Conservation (phyloP, 805 yeast species). For the Danielia oregonensis region DNA sequence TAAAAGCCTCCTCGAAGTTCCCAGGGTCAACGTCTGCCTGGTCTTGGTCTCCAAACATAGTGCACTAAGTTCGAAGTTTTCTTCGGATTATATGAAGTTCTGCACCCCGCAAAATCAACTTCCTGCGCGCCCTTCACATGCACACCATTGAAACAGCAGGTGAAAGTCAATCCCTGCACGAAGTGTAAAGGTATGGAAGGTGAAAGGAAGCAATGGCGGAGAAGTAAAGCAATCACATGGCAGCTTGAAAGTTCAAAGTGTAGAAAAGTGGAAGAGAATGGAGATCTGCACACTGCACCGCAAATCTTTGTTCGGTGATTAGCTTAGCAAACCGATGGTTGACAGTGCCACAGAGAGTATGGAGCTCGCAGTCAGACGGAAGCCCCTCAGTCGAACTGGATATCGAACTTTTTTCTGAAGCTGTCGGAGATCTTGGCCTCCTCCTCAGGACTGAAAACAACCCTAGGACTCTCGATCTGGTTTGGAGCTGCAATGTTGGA, state of each 20-base stretch:
- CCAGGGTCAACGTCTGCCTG: background rate
- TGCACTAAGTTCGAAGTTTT: background rate
- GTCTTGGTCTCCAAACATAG: background rate
- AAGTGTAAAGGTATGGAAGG: too few relatives aligned
- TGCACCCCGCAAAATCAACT: background rate
- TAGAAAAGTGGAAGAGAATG: too few relatives aligned
- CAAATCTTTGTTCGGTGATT: too few relatives aligned
- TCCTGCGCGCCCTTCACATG: background rate
- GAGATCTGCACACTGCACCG: too few relatives aligned
- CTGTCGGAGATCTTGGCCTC: background rate
- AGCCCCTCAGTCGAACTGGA: too few relatives aligned
- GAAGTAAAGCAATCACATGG: too few relatives aligned
- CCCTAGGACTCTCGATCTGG: background rate
- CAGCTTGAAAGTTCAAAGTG: too few relatives aligned
- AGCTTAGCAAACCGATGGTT: too few relatives aligned
- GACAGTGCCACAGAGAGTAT: too few relatives aligned
- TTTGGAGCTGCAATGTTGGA: background rate
- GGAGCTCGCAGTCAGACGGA: too few relatives aligned
- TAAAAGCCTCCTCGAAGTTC: slow-evolving; percentile 15
- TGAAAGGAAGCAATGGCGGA: too few relatives aligned
- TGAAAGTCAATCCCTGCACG: background rate
- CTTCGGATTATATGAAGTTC: background rate
- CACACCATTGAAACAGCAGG: background rate
- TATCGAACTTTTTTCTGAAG: background rate
- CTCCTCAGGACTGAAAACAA: background rate